Conservation (phyloP, 164 flowering plant genomes). For the Stephania yunnanensis region DNA sequence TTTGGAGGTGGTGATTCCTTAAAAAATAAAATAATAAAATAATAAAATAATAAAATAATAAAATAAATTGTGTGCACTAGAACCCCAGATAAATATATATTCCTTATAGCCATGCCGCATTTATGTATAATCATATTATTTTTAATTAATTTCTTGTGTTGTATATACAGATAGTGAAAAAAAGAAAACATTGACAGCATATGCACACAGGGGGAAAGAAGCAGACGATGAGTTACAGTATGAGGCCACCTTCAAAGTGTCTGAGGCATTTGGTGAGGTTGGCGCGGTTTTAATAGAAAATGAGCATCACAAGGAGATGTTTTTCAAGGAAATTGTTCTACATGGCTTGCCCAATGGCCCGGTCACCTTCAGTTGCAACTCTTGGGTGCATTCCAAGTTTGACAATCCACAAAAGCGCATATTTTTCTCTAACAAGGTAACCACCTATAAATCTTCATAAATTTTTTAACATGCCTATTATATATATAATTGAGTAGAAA, state of each 20-base stretch:
- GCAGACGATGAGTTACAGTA: conserved; percentile 23
- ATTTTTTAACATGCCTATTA: no score
- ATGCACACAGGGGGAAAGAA: conserved; percentile 18
- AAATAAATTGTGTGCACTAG: no score
- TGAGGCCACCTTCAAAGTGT: conserved; percentile 32
- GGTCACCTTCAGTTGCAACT: conserved; percentile 29
- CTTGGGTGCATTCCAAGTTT: conserved; percentile 55
- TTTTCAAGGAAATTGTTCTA: conserved; percentile 30
- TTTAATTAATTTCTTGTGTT: not conserved
- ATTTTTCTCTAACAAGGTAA: conserved; percentile 54
- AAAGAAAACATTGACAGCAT: conserved; percentile 33
- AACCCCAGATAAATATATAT: no score
- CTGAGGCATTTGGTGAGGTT: conserved; percentile 40
- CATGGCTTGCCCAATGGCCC: conserved; percentile 34
- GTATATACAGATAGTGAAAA: conserved; percentile 19
- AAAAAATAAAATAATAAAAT: no score
- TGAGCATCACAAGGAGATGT: conserved; percentile 54
- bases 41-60: no score
- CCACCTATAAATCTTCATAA: no score
- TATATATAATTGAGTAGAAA: no score
- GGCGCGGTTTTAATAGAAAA: conserved; percentile 57
- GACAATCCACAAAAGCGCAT: conserved; percentile 41
- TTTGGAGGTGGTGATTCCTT: no score
- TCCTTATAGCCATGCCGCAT: no score
- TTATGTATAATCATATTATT: no score